Conservation (phyloP, 805 yeast species). For the Myxozyma vanderwaltii region DNA sequence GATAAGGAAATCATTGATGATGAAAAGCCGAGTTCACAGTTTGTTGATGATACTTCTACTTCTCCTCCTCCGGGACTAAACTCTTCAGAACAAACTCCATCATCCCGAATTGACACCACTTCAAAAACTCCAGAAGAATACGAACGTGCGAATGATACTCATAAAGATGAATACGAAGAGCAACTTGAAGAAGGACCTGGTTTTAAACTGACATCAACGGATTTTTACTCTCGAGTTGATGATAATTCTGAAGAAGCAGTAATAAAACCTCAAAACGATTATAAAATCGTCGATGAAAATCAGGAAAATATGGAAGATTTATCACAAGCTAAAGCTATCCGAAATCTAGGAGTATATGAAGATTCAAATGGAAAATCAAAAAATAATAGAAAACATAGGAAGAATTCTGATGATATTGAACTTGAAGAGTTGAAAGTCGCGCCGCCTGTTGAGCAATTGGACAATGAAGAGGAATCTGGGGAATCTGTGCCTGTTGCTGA, state of each 20-base stretch:
- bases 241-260: not conserved
- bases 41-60: not conserved
- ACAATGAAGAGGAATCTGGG: not conserved
- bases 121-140: constrained; percentile 2
- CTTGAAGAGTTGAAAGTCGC: constrained; percentile 8
- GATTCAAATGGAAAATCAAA: not conserved
- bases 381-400: not conserved
- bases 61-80: not conserved
- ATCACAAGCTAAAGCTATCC: constrained; percentile 9
- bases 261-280: not conserved
- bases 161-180: constrained; percentile 8
- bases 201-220: not conserved
- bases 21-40: not conserved
- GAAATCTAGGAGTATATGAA: constrained; percentile 3
- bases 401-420: not conserved
- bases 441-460: not conserved
- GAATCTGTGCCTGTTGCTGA: too few relatives aligned
- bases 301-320: not conserved
- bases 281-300: not conserved
- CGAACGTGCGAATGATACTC: constrained; percentile 1
- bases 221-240: constrained; percentile 3
- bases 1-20: not conserved
- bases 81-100: too few relatives aligned
- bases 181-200: not conserved
- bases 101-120: not conserved